phyloP scores from a whole-genome alignment of 768 basidiomycete species.

The Sporobolomyces roseus region DNA sequence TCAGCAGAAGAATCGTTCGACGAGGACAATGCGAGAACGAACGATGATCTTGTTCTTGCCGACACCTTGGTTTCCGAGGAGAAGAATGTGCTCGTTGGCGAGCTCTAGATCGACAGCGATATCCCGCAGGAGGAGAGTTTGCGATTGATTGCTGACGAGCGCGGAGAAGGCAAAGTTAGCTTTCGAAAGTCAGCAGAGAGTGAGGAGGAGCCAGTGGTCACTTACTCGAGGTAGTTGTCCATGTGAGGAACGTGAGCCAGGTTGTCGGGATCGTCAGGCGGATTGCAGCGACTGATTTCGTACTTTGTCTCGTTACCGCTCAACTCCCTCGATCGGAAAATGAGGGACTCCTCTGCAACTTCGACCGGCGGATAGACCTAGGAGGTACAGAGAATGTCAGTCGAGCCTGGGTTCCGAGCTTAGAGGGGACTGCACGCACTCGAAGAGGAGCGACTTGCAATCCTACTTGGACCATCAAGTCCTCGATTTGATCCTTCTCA shows the following conservation, averaged over 20 bases:
- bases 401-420: neutral
- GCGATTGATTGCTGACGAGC: conserved; percentile 26
- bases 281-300: conserved; percentile 12
- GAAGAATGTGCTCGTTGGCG: conserved; percentile 29
- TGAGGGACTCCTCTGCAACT: neutral
- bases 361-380: conserved; percentile 22
- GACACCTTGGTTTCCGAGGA: conserved; percentile 34
- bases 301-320: neutral
- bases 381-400: too few relatives aligned
- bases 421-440: neutral
- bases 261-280: conserved; percentile 14
- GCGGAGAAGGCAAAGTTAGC: neutral
- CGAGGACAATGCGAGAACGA: neutral
- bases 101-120: conserved; percentile 31
- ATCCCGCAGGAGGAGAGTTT: conserved; percentile 26
- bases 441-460: neutral
- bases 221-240: conserved; percentile 27
- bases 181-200: neutral
- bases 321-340: conserved; percentile 7
- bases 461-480: conserved; percentile 4
- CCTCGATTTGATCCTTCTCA: conserved; percentile 8
- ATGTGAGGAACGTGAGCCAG: conserved; percentile 22
- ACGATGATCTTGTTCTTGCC: conserved; percentile 38
- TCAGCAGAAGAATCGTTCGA: neutral
- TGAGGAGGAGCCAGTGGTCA: neutral